Conservation (phyloP, 805 yeast genomes). For the Kurtzmaniella fragi region DNA sequence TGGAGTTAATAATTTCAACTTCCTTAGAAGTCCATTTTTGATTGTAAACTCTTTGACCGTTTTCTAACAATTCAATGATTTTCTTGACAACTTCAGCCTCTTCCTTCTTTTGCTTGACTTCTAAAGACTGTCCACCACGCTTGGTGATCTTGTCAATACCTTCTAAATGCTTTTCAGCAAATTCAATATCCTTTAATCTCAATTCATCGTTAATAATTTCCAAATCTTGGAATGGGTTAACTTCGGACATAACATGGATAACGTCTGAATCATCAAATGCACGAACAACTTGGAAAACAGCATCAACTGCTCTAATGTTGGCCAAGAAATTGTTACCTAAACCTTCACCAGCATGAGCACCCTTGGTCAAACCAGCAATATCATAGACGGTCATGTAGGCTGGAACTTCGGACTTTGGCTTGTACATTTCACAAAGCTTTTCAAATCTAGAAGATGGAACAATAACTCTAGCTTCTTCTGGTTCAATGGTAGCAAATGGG, state of each 20-base stretch:
- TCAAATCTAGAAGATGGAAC: slow-evolving; percentile 92
- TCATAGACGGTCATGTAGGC: slow-evolving; percentile 91
- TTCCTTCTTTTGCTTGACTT: slow-evolving; percentile 83
- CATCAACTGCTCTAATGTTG: slow-evolving; percentile 96
- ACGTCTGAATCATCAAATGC: slow-evolving; percentile 98
- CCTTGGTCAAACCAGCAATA: slow-evolving; percentile 97
- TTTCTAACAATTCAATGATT: slow-evolving; percentile 73
- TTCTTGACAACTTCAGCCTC: slow-evolving; percentile 70
- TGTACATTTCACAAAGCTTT: slow-evolving; percentile 64
- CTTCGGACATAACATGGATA: slow-evolving; percentile 90
- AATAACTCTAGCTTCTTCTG: slow-evolving; percentile 94
- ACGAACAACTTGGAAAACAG: slow-evolving; percentile 95
- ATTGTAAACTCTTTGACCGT: slow-evolving; percentile 84
- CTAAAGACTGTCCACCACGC: slow-evolving; percentile 87
- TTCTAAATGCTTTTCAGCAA: slow-evolving; percentile 76
- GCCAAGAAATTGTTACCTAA: slow-evolving; percentile 96
- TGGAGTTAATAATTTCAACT: slow-evolving; percentile 82
- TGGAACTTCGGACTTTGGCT: slow-evolving; percentile 82
- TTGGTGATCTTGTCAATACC: slow-evolving; percentile 72
- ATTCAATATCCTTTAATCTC: slow-evolving; percentile 95
- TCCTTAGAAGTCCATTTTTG: slow-evolving; percentile 86
- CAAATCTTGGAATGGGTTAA: slow-evolving; percentile 91
- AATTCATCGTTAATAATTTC: slow-evolving; percentile 88
- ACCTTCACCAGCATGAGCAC: slow-evolving; percentile 96
- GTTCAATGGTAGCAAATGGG: slow-evolving; percentile 97